Conservation (phyloP, 768 basidiomycete genomes). For the Boletus subparvulus region DNA sequence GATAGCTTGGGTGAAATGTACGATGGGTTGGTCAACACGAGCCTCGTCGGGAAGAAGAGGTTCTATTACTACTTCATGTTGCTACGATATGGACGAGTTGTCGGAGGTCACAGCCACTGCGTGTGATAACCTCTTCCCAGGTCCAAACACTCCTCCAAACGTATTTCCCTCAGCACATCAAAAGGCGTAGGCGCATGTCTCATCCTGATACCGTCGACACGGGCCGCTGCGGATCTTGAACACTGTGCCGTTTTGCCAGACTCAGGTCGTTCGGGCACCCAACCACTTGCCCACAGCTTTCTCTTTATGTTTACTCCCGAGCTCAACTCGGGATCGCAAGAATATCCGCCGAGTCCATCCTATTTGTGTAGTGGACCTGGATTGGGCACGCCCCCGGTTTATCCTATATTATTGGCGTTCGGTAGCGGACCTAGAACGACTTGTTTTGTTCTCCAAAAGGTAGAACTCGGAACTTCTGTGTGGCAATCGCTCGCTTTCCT, state of each 20-base stretch:
- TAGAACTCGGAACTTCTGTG: not conserved
- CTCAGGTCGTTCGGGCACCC: not conserved
- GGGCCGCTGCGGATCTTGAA: not conserved
- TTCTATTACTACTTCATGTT: too few species aligned
- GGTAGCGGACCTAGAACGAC: not conserved
- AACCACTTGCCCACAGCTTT: not conserved
- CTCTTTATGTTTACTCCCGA: not conserved
- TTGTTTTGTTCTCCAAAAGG: not conserved
- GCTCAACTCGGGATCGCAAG: not conserved
- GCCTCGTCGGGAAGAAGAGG: not conserved
- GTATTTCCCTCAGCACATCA: not conserved
- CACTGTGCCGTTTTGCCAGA: not conserved
- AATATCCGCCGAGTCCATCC: not conserved
- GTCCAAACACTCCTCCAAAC: too few species aligned
- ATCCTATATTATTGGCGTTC: not conserved
- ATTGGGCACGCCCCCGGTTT: not conserved
- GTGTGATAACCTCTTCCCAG: too few species aligned
- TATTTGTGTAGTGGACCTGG: not conserved
- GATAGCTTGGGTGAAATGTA: not conserved
- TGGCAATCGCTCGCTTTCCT: not conserved
- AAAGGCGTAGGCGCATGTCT: not conserved
- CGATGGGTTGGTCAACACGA: not conserved
- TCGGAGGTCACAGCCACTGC: conserved; percentile 4
- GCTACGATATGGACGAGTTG: too few species aligned
- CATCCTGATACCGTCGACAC: not conserved